These are phyloP conservation scores for Schizothecium vesticola DNA, from an alignment of 495 filamentous ascomycete species.

Conservation along the genomic window DNA sequence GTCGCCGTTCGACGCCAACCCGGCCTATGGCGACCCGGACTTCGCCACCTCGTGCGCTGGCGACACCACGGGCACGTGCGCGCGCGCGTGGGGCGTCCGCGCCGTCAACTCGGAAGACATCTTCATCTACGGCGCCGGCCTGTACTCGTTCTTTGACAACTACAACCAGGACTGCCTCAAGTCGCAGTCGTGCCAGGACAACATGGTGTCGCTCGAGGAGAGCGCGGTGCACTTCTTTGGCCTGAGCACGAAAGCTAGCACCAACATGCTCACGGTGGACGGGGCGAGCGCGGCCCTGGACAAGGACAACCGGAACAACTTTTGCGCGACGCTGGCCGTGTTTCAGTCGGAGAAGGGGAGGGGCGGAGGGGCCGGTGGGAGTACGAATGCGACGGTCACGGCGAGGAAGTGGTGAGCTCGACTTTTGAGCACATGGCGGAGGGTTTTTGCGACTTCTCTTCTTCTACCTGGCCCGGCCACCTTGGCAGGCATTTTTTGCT, in stretches of 20 bases:
- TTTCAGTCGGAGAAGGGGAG: constrained; percentile 31
- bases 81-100: constrained; percentile 81
- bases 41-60: constrained; percentile 58
- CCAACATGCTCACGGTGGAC: constrained; percentile 73
- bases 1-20: constrained; percentile 58
- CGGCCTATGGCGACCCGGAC: constrained; percentile 66
- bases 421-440: not conserved
- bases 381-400: not conserved
- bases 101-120: constrained; percentile 63
- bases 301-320: constrained; percentile 63
- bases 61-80: constrained; percentile 58
- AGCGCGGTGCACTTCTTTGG: constrained; percentile 66
- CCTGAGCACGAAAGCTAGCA: constrained; percentile 80
- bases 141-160: constrained; percentile 87
- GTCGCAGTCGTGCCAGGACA: constrained; percentile 72
- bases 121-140: constrained; percentile 69
- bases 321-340: constrained; percentile 68
- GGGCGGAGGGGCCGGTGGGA: not conserved
- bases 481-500: not conserved
- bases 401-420: not conserved
- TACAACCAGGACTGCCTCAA: constrained; percentile 72
- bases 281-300: constrained; percentile 52
- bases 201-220: constrained; percentile 80
- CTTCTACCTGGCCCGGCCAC: not conserved
- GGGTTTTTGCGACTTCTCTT: not conserved